Evolutionary conservation across 805 yeast genomes (phyloP).

Genomic region (Yamadazyma nakazawae): DNA sequence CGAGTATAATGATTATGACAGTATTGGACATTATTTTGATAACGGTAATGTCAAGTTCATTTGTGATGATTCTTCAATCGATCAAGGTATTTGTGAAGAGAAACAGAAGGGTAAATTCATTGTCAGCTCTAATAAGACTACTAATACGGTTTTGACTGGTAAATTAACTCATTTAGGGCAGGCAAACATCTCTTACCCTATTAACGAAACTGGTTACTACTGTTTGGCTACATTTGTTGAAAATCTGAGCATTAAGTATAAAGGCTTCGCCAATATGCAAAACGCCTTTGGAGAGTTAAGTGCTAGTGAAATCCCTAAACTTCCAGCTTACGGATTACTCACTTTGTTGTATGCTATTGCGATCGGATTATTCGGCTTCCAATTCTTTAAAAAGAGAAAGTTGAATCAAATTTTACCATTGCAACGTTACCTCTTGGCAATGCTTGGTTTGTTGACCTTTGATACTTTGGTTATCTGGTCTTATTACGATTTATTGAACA

Average conservation of each 20-base stretch:
- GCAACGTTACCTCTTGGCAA: conserved; percentile 85
- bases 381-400: conserved; percentile 74
- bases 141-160: conserved; percentile 56
- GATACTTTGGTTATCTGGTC: conserved; percentile 92
- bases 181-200: conserved; percentile 58
- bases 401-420: conserved; percentile 79
- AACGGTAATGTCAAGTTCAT: conserved; percentile 51
- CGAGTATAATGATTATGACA: conserved; percentile 74
- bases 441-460: conserved; percentile 74
- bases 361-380: conserved; percentile 78
- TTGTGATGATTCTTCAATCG: conserved; percentile 73
- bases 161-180: conserved; percentile 56
- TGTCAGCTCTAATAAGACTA: conserved; percentile 42
- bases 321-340: conserved; percentile 82
- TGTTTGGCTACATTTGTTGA: conserved; percentile 75
- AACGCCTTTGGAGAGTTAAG: conserved; percentile 89
- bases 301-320: conserved; percentile 87
- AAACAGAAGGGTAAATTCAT: conserved; percentile 62
- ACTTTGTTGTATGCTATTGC: conserved; percentile 82
- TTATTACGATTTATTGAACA: conserved; percentile 79
- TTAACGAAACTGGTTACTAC: conserved; percentile 82
- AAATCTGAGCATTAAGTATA: conserved; percentile 42
- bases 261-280: conserved; percentile 75
- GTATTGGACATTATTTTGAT: conserved; percentile 54
- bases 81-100: conserved; percentile 48